Conservation (phyloP, 2,329 filamentous ascomycete species). For the Hortaea werneckii region DNA sequence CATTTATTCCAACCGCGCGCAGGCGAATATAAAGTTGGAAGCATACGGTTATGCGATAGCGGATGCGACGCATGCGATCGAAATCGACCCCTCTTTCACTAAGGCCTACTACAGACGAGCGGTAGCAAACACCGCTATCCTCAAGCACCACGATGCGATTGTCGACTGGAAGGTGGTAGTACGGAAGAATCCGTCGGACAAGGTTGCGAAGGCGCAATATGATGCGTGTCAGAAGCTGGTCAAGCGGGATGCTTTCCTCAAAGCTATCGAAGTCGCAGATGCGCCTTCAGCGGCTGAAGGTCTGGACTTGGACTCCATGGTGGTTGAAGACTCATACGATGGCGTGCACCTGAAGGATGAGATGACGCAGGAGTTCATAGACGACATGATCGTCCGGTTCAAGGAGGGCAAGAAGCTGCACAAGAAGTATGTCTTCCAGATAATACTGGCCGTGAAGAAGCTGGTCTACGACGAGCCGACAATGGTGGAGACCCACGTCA, state of each 20-base stretch:
- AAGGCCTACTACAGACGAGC: slow-evolving; percentile 96
- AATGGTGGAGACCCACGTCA: slow-evolving; percentile 87
- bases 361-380: slow-evolving; percentile 95
- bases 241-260: slow-evolving; percentile 82
- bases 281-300: slow-evolving; percentile 87
- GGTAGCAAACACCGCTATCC: slow-evolving; percentile 80
- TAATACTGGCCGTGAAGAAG: slow-evolving; percentile 79
- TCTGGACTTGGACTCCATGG: slow-evolving; percentile 76
- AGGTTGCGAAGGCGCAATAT: slow-evolving; percentile 81
- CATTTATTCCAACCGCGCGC: slow-evolving; percentile 92
- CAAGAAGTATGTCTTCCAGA: slow-evolving; percentile 95
- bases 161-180: slow-evolving; percentile 88
- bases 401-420: slow-evolving; percentile 92
- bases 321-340: slow-evolving; percentile 75
- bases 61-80: slow-evolving; percentile 84
- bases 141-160: slow-evolving; percentile 77
- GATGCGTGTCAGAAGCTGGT: slow-evolving; percentile 93
- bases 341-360: slow-evolving; percentile 64
- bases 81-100: slow-evolving; percentile 75
- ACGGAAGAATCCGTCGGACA: slow-evolving; percentile 76
- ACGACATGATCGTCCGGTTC: slow-evolving; percentile 94
- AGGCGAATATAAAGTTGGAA: slow-evolving; percentile 93
- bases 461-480: slow-evolving; percentile 87
- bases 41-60: slow-evolving; percentile 86
- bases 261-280: slow-evolving; percentile 87